Percentiles rank a stretch among this genome's conserved stretches.
phyloP scores from a whole-genome alignment of 306 rosid species.

The Trichosanthes truncata region DNA sequence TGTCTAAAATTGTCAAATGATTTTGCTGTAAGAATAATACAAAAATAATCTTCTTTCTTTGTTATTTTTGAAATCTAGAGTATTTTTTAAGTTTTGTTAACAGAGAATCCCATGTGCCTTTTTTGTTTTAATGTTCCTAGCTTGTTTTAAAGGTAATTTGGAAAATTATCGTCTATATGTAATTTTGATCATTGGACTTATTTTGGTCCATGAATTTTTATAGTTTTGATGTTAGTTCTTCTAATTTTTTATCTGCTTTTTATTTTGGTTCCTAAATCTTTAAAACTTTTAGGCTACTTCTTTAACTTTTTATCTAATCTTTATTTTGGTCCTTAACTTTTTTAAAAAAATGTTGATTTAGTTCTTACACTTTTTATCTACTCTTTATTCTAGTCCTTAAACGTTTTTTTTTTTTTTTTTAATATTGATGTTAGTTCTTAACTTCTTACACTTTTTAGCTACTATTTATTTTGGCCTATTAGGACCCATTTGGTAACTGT shows the following conservation, averaged over 20 bases:
- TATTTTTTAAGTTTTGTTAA: neutral
- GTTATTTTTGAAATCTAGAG: neutral
- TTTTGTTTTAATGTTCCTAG: neutral
- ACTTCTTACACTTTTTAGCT: neutral
- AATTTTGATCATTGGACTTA: neutral
- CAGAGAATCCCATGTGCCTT: neutral
- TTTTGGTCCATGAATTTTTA: neutral
- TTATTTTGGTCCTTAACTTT: no score
- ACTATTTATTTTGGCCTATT: neutral
- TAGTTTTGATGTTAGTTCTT: neutral
- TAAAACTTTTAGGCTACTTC: no score
- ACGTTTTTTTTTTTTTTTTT: no score
- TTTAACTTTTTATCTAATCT: no score
- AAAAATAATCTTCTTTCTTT: neutral
- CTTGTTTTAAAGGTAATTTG: neutral
- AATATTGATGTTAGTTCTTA: neutral
- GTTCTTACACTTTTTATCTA: neutral
- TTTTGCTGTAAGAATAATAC: neutral
- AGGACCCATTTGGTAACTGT: neutral
- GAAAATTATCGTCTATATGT: neutral
- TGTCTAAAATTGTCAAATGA: neutral
- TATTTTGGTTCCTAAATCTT: no score
- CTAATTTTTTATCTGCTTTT: no score
- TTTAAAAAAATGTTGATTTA: no score
- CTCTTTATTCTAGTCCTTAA: neutral